Evolutionary conservation across 768 basidiomycete species (phyloP).

Genomic region (Mycena crocata): DNA sequence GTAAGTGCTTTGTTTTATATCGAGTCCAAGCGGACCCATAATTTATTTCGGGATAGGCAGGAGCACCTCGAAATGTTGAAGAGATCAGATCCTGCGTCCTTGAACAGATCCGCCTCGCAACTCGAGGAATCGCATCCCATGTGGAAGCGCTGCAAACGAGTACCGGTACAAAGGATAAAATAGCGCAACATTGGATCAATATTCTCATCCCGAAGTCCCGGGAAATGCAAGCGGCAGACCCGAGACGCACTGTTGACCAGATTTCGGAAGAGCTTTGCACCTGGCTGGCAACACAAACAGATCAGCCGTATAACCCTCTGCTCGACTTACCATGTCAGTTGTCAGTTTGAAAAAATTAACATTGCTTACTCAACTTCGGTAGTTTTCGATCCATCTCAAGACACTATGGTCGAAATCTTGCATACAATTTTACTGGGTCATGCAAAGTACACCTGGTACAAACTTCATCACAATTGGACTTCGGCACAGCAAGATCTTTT

Average conservation of each 20-base stretch:
- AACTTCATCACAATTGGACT: too few species aligned
- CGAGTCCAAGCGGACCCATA: too few species aligned
- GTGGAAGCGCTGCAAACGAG: neutral
- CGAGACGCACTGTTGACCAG: neutral
- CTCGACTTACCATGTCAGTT: too few species aligned
- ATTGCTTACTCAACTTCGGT: conserved; percentile 6
- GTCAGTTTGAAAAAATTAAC: too few species aligned
- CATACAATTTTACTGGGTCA: too few species aligned
- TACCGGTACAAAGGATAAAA: conserved; percentile 12
- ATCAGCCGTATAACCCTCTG: too few species aligned
- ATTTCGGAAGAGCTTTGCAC: conserved; percentile 8
- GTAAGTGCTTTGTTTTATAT: too few species aligned
- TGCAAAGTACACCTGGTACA: too few species aligned
- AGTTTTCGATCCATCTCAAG: too few species aligned
- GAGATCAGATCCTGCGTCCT: neutral
- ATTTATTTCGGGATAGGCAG: too few species aligned
- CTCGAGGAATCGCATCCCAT: neutral
- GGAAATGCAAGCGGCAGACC: neutral
- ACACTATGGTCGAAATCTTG: too few species aligned
- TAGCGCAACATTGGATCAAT: conserved; percentile 21
- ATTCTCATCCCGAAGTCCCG: neutral
- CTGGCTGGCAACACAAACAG: conserved; percentile 12
- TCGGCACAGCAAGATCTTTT: too few species aligned
- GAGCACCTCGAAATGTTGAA: neutral
- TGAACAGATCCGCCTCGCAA: conserved; percentile 5